Evolutionary conservation across 2,329 filamentous ascomycete genomes (phyloP).

Genomic region (Eurotiales sp.): DNA sequence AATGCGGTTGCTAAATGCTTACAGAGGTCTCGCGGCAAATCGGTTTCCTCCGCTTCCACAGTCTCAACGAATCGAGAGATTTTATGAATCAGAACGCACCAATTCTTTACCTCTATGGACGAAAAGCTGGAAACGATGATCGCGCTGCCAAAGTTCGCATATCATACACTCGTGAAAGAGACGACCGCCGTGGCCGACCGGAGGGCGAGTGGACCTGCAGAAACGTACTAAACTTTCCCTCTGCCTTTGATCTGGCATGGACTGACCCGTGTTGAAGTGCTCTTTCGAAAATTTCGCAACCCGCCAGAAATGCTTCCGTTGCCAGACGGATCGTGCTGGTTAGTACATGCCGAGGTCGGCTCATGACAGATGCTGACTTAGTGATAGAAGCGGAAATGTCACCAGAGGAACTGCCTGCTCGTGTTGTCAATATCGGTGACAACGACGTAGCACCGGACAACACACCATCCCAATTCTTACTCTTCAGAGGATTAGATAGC

Average conservation of each 20-base stretch:
- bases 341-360: constrained; percentile 21
- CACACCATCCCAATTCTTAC: constrained; percentile 69
- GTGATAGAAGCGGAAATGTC: constrained; percentile 28
- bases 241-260: no score
- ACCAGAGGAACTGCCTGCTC: constrained; percentile 38
- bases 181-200: constrained; percentile 46
- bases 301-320: constrained; percentile 56
- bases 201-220: constrained; percentile 58
- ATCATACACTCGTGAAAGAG: constrained; percentile 52
- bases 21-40: constrained; percentile 53
- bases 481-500: constrained; percentile 67
- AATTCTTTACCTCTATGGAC: constrained; percentile 47
- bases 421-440: constrained; percentile 50
- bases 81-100: constrained; percentile 54
- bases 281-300: constrained; percentile 55
- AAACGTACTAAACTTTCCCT: constrained; percentile 35
- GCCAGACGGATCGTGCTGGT: constrained; percentile 54
- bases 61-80: constrained; percentile 46
- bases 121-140: constrained; percentile 36
- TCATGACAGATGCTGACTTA: constrained; percentile 16
- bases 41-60: constrained; percentile 54
- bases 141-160: constrained; percentile 47
- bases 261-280: constrained; percentile 41
- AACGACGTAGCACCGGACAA: constrained; percentile 53
- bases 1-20: constrained; percentile 12